These are phyloP conservation scores for Chlamydomonas incerta DNA, from an alignment of 139 green algal genomes.

Conservation along the genomic window DNA sequence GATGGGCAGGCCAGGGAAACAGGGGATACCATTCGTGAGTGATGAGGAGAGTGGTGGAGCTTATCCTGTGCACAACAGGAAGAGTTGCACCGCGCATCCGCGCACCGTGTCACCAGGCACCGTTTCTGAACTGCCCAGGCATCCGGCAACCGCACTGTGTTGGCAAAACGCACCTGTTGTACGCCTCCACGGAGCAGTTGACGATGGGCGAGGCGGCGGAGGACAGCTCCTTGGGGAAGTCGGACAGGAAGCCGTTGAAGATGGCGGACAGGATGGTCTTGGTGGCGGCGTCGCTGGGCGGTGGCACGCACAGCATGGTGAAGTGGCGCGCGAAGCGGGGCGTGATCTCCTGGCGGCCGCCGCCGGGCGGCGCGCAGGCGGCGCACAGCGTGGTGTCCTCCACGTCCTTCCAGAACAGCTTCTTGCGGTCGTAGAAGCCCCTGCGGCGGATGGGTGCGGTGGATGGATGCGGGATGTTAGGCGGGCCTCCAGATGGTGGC, in stretches of 20 bases:
- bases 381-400: conserved; percentile 80
- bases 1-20: no score
- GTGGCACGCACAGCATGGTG: conserved; percentile 84
- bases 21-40: no score
- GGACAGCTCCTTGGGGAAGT: conserved; percentile 71
- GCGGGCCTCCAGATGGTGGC: no score
- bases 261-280: conserved; percentile 86
- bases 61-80: no score
- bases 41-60: no score
- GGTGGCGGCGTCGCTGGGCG: conserved; percentile 67
- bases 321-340: conserved; percentile 88
- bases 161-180: conserved; percentile 71
- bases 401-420: conserved; percentile 92
- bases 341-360: conserved; percentile 80
- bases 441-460: not conserved
- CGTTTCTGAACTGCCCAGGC: no score
- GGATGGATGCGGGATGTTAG: not conserved
- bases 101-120: no score
- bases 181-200: conserved; percentile 75
- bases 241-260: conserved; percentile 80
- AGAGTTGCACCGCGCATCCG: no score
- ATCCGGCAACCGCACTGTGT: no score
- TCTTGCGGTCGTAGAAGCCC: conserved; percentile 89
- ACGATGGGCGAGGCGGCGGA: conserved; percentile 69
- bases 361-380: conserved; percentile 82